Percentiles rank a stretch among this genome's conserved stretches.
Conservation (phyloP, 768 basidiomycete genomes). For the Kwoniella mangroviensis region DNA sequence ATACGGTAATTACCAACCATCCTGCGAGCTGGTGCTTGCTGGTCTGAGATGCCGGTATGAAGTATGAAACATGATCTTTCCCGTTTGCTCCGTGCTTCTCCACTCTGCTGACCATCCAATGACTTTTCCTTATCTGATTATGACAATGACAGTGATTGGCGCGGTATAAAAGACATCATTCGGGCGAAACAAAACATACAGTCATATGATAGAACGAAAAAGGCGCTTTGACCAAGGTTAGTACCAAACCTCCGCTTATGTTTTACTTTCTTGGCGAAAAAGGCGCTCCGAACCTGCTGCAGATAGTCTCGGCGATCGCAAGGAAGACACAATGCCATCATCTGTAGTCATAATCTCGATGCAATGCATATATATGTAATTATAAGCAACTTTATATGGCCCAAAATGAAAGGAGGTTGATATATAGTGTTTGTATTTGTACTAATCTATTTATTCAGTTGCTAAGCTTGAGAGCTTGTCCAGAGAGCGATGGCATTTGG, state of each 20-base stretch:
- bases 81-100: no score
- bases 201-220: not conserved
- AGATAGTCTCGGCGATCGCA: not conserved
- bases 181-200: not conserved
- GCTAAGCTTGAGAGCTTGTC: not conserved
- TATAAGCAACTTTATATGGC: not conserved
- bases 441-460: no score
- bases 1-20: constrained; percentile 19
- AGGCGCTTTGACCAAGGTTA: no score
- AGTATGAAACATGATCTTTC: no score
- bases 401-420: not conserved
- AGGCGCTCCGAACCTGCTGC: not conserved
- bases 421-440: not conserved
- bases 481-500: constrained; percentile 31
- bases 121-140: not conserved
- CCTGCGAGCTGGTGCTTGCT: not conserved
- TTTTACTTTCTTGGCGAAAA: no score
- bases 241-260: no score
- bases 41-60: no score
- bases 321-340: no score
- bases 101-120: not conserved
- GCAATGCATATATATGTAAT: not conserved
- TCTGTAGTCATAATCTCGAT: not conserved
- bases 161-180: not conserved
- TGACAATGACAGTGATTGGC: not conserved